These are phyloP conservation scores for Aspergillus pseudotamarii DNA, from an alignment of 2,329 filamentous ascomycete species.

Conservation along the genomic window DNA sequence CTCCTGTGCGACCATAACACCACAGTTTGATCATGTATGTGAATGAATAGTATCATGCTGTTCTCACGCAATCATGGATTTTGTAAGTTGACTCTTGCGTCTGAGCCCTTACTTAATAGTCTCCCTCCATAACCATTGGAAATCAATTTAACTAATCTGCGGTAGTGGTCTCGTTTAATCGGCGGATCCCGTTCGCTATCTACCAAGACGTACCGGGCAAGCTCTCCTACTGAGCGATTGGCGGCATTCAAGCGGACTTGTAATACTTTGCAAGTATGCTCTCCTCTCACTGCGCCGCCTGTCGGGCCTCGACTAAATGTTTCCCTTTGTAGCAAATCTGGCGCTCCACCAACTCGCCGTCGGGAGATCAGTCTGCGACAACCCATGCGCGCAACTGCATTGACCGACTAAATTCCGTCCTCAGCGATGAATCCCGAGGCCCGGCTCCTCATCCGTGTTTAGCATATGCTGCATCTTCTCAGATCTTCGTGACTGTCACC, in stretches of 20 bases:
- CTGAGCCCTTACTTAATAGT: constrained; percentile 2
- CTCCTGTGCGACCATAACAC: constrained; percentile 1
- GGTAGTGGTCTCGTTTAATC: constrained; percentile 63
- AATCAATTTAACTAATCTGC: constrained; percentile 9
- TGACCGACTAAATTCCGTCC: constrained; percentile 64
- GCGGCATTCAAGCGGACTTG: constrained; percentile 64
- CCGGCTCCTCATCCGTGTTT: constrained; percentile 91
- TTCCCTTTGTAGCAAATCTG: constrained; percentile 56
- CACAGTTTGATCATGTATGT: constrained; percentile 15
- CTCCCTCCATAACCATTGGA: not conserved
- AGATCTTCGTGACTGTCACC: constrained; percentile 86
- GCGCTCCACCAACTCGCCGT: constrained; percentile 57
- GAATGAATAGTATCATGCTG: constrained; percentile 34
- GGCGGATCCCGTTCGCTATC: constrained; percentile 55
- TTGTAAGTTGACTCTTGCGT: constrained; percentile 38
- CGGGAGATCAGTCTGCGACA: constrained; percentile 55
- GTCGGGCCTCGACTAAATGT: not conserved
- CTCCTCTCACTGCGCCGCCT: not conserved
- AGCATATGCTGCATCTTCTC: constrained; percentile 78
- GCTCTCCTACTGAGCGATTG: constrained; percentile 63
- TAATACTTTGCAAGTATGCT: constrained; percentile 58
- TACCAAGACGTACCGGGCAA: constrained; percentile 52
- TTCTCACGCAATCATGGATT: constrained; percentile 44
- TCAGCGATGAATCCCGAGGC: constrained; percentile 85
- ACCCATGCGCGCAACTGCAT: constrained; percentile 56